These are phyloP conservation scores for Cyclanthera cordifolia DNA, from an alignment of 306 rosid genomes.

Conservation along the genomic window DNA sequence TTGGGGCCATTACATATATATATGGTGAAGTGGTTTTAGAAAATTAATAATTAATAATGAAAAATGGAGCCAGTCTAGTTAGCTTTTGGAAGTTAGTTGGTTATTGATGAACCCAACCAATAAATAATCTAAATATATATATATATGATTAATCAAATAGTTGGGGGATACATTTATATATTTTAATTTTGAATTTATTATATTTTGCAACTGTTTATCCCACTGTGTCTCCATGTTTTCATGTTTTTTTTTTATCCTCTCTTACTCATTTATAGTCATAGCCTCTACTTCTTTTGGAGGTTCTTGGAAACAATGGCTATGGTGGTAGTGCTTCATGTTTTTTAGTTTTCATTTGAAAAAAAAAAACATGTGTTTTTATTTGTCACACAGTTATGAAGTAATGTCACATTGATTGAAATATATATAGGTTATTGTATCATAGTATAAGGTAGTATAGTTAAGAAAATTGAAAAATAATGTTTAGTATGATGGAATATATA, in stretches of 20 bases:
- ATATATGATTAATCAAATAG: background rate
- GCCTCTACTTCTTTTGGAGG: background rate
- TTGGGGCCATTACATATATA: slow-evolving; percentile 13
- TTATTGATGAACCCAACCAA: background rate
- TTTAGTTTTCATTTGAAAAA: too few species aligned
- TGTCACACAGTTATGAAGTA: too few species aligned
- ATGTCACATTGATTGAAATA: too few species aligned
- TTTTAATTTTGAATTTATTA: too few species aligned
- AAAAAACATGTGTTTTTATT: too few species aligned
- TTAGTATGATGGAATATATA: too few species aligned
- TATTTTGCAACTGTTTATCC: background rate
- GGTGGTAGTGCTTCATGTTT: too few species aligned
- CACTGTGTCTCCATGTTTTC: background rate
- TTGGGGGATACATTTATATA: background rate
- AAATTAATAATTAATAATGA: background rate
- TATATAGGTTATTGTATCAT: too few species aligned
- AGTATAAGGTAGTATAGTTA: too few species aligned
- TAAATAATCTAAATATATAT: background rate
- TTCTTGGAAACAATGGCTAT: too few species aligned
- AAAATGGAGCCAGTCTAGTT: background rate
- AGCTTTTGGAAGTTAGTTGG: slow-evolving; percentile 11
- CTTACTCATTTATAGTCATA: background rate
- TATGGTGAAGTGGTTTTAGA: background rate
- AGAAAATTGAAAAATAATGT: too few species aligned
- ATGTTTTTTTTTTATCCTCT: background rate